phyloP scores from a whole-genome alignment of 805 yeast genomes.

The Pichia membranifaciens region DNA sequence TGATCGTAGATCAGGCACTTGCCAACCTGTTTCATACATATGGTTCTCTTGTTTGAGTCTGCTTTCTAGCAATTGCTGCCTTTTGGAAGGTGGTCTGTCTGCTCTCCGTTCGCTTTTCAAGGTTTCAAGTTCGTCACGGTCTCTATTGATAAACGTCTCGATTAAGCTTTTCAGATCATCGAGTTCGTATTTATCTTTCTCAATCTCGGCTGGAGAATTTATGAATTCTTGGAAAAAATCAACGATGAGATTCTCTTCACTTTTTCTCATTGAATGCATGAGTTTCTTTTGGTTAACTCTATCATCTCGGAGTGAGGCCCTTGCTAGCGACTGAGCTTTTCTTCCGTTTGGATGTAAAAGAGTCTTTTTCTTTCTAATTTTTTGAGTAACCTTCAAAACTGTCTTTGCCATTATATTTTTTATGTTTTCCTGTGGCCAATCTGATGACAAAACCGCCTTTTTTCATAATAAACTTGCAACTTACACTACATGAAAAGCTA shows the following conservation, averaged over 20 bases:
- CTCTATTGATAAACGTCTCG: conserved; percentile 57
- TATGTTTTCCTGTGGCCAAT: neutral
- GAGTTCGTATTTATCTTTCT: conserved; percentile 39
- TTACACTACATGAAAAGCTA: too few relatives aligned
- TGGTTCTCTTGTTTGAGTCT: conserved; percentile 54
- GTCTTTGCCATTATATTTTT: conserved; percentile 66
- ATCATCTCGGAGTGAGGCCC: conserved; percentile 82
- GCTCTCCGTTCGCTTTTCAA: conserved; percentile 63
- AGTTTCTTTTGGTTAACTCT: conserved; percentile 58
- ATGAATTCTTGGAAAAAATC: conserved; percentile 58
- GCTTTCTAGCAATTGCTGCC: conserved; percentile 62
- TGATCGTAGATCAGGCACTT: conserved; percentile 67
- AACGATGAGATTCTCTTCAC: conserved; percentile 53
- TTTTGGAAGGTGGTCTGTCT: conserved; percentile 77
- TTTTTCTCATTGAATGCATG: conserved; percentile 51
- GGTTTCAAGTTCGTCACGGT: conserved; percentile 67
- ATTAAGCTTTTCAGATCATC: conserved; percentile 60
- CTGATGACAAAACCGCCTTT: neutral
- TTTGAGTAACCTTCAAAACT: conserved; percentile 58
- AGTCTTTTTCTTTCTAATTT: conserved; percentile 47
- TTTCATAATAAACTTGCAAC: too few relatives aligned
- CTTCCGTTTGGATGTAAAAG: conserved; percentile 83
- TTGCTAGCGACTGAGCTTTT: conserved; percentile 73
- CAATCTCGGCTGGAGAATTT: conserved; percentile 28
- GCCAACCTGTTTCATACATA: conserved; percentile 61